Conservation (phyloP, 2,329 filamentous ascomycete genomes). For the Colletotrichum navitas region DNA sequence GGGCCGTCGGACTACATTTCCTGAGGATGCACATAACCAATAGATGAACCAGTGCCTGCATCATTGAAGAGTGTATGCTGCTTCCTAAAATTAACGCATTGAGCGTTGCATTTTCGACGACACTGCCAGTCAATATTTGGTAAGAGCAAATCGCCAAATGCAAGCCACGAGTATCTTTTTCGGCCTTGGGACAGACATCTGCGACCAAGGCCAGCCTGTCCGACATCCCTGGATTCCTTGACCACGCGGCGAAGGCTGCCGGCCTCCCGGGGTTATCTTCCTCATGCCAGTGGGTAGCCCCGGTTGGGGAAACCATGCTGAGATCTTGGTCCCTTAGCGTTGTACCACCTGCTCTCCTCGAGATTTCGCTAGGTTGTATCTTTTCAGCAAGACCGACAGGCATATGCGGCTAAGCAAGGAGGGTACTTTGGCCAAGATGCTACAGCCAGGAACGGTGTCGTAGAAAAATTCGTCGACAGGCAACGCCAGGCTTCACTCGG, state of each 20-base stretch:
- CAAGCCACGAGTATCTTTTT: neutral
- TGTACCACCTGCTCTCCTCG: neutral
- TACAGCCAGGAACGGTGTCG: neutral
- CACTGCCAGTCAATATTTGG: neutral
- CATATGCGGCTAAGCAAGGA: neutral
- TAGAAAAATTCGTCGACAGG: neutral
- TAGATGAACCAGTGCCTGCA: neutral
- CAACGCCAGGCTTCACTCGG: conserved; percentile 2
- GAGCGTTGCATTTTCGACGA: neutral
- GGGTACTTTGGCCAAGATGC: neutral
- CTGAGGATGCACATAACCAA: neutral
- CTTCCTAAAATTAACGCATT: neutral
- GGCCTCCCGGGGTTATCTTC: conserved; percentile 13
- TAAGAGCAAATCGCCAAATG: neutral
- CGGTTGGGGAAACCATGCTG: neutral
- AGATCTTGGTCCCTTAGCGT: conserved; percentile 9
- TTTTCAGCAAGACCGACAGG: conserved; percentile 2
- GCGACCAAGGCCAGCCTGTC: conserved; percentile 36
- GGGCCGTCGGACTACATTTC: conserved; percentile 13
- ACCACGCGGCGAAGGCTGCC: conserved; percentile 30
- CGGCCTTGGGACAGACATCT: neutral
- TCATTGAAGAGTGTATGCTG: neutral
- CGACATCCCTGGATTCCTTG: conserved; percentile 22
- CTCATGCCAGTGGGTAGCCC: neutral
- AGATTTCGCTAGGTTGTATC: neutral